Evolutionary conservation across 2,329 filamentous ascomycete species (phyloP), one percentile per base, ranked within the genome.

Genomic region (Pseudocercospora musae): DNA sequence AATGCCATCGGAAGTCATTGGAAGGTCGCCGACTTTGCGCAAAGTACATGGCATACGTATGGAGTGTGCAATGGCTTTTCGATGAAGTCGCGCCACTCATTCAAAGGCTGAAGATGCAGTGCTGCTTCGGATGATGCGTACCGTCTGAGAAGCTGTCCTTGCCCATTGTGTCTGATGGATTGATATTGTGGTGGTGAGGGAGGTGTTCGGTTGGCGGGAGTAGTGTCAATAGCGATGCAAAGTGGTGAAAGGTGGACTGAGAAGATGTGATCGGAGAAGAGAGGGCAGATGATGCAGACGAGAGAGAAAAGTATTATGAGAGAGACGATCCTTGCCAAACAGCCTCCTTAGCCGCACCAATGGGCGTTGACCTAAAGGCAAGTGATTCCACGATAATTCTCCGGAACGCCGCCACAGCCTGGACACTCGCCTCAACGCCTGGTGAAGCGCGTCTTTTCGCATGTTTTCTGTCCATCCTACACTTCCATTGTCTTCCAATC

Each of bases 111-210:
- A 2, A 27, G 48, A n/a, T 52, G 48, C 25, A 9, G 48, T 31
- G 25, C 13, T 29, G 23, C 25, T 25, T 23, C n/a, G 15, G 23
- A 48, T 42, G 20, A 62, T 62, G 68, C 74, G 50, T 75, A 76
- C 74, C 74, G 42, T 71, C 68, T 59, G 73, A 66, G 71, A 75
- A 75, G 69, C 69, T 67, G 66, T 75, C 74, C 70, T 76, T 76
- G 69, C 70, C 74, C 74, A 76, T 76, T 72, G 66, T 75, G 71
- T 64, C 67, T 69, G 65, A 29, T 62, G 58, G 52, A 33, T 4
- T 20, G 42, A 57, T 58, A 44, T 27, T 49, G 50, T 13, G 40
- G 42, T 53, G 25, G 37, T 44, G 33, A 13, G 15, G 42, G 15
- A 29, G 55, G 42, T 20, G 3, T 6, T 46, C 2, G 18, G 40